These are phyloP conservation scores for Knoxdaviesia capensis DNA, from an alignment of 2,329 filamentous ascomycete species.

Conservation along the genomic window DNA sequence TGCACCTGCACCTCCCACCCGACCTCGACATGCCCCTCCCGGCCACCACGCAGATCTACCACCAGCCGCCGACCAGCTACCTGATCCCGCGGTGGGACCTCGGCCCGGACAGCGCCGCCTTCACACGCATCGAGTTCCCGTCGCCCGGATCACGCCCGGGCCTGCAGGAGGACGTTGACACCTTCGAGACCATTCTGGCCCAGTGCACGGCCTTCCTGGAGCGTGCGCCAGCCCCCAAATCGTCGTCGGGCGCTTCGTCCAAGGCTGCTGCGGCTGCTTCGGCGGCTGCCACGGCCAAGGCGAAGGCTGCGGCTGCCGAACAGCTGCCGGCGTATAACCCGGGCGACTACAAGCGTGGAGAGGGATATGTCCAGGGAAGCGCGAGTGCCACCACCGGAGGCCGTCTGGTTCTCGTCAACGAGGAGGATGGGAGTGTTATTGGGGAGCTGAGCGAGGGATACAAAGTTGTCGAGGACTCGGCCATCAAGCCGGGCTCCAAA, in stretches of 20 bases:
- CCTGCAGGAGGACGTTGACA: constrained; percentile 81
- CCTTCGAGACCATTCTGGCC: constrained; percentile 93
- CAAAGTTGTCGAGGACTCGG: constrained; percentile 56
- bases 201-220: constrained; percentile 94
- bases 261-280: constrained; percentile 11
- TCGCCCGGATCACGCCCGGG: constrained; percentile 47
- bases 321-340: constrained; percentile 56
- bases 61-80: constrained; percentile 82
- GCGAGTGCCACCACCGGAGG: constrained; percentile 34
- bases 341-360: constrained; percentile 55
- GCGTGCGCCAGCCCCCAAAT: constrained; percentile 44
- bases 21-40: constrained; percentile 87
- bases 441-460: constrained; percentile 76
- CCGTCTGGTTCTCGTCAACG: constrained; percentile 81
- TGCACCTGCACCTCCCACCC: constrained; percentile 83
- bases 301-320: constrained; percentile 20
- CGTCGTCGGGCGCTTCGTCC: constrained; percentile 7
- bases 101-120: constrained; percentile 70
- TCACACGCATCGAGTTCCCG: constrained; percentile 86
- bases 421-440: constrained; percentile 89
- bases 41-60: constrained; percentile 92
- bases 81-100: constrained; percentile 91
- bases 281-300: constrained; percentile 14
- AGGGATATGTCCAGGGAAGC: constrained; percentile 51
- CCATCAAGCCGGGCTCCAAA: constrained; percentile 73